Conservation (phyloP, 352 stramenopile genomes). For the Globisporangium nodosum region DNA sequence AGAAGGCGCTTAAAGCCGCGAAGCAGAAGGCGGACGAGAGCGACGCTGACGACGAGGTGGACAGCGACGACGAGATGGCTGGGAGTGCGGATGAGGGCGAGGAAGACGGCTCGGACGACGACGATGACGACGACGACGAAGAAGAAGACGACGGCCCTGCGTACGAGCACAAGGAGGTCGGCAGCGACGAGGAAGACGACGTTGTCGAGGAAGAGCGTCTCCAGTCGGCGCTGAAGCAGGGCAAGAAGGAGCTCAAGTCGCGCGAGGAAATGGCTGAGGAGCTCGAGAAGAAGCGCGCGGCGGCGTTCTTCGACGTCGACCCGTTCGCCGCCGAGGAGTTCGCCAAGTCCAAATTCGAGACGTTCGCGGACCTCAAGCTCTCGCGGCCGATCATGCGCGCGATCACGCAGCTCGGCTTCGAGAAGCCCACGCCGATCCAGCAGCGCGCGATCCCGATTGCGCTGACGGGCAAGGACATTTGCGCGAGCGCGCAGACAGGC, state of each 20-base stretch:
- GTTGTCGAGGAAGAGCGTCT: conserved; percentile 74
- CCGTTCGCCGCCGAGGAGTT: conserved; percentile 74
- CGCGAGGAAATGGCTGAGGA: conserved; percentile 65
- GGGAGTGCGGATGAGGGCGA: conserved; percentile 16
- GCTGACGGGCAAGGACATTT: conserved; percentile 96
- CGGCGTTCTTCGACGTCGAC: conserved; percentile 78
- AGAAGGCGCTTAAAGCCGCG: conserved; percentile 36
- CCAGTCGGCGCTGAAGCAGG: conserved; percentile 56
- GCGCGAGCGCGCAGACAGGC: conserved; percentile 94
- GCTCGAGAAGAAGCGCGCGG: conserved; percentile 76
- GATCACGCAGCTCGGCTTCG: conserved; percentile 95
- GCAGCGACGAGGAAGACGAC: conserved; percentile 51
- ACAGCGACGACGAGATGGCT: conserved; percentile 12
- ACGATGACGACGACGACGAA: conserved; percentile 17
- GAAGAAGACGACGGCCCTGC: conserved; percentile 17
- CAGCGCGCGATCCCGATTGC: conserved; percentile 92
- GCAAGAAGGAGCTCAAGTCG: conserved; percentile 40
- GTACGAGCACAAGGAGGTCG: conserved; percentile 28
- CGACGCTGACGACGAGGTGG: conserved; percentile 10
- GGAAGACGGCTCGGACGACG: conserved; percentile 24
- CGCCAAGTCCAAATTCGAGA: conserved; percentile 82
- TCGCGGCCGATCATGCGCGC: conserved; percentile 95
- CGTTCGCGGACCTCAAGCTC: conserved; percentile 96
- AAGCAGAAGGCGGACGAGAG: conserved; percentile 24
- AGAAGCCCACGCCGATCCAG: conserved; percentile 94